Base-by-base conservation (phyloP, 225 moss, liverwort and hornwort species). In the Polytrichum formosum region DNA sequence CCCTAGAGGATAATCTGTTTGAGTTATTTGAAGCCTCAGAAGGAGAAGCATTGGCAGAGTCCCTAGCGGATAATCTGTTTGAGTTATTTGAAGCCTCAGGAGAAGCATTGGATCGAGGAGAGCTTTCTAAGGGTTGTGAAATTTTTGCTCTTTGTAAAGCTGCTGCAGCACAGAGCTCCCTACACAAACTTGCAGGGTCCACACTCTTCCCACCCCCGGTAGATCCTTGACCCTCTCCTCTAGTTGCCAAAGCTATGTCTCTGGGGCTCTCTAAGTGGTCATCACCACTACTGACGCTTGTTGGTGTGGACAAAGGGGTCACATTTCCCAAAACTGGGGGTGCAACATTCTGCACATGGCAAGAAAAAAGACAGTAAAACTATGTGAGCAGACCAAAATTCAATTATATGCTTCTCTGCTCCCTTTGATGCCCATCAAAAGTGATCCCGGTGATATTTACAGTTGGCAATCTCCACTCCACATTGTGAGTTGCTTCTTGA, bases 81-180 rank as follows among this genome's bases (percentile, higher is more conserved):
- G 67, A 54, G 53, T 77, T 70, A 70, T 64, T 72, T 23, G 33
- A 9, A 28, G 28, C 21, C 35, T 74, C 61, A 74, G 29, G 66
- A 21, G 66, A 46, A 19, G 66, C 33, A 0, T 20, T 26, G 0
- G 60, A 28, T 56, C 33, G 70, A 53, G 77, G 33, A 69, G 74
- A 66, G 7, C 55, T 66, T 35, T 63, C 66, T 72, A 73, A 69
- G 55, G 70, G 17, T 7, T 65, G 81, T 16, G 79, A 75, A 23
- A 81, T 63, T 19, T 76, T 71, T 27, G 88, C 84, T 69, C 92
- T 74, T 67, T 91, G 81, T 46, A 83, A 70, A 26, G 95, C 92
- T 37, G 92, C 92, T 54, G 92, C 87, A 2, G 92, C 92, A 72
- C 91, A 95, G 17, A 95, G 82, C 74, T 92, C 88, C 76, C 90